These are phyloP conservation scores for Quercus gilva DNA, from an alignment of 306 rosid species.

Conservation along the genomic window DNA sequence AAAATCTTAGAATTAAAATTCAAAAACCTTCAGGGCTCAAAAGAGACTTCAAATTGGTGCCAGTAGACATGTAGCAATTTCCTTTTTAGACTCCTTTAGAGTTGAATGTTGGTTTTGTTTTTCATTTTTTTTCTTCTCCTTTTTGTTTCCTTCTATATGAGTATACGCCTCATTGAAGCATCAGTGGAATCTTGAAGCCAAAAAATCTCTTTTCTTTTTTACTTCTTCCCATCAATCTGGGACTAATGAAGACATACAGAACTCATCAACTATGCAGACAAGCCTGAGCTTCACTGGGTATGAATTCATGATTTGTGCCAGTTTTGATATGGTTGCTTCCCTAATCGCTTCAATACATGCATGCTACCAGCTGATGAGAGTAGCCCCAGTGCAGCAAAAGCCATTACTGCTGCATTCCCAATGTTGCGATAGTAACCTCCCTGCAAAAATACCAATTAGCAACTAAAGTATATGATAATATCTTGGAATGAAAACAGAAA, in stretches of 20 bases:
- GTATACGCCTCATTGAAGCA: background rate
- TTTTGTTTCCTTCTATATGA: background rate
- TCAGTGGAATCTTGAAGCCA: background rate
- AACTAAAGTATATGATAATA: background rate
- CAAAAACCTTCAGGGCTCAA: background rate
- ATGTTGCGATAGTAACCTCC: constrained; percentile 64
- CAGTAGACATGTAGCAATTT: background rate
- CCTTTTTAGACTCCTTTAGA: background rate
- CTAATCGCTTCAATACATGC: constrained; percentile 75
- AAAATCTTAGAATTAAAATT: background rate
- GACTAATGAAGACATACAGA: constrained; percentile 11
- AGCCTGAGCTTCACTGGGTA: background rate
- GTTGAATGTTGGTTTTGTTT: background rate
- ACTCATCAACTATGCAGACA: background rate
- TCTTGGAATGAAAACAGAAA: background rate
- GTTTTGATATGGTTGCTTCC: constrained; percentile 86
- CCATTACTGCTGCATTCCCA: constrained; percentile 60
- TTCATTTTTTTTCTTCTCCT: background rate
- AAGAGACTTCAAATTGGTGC: background rate
- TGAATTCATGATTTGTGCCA: constrained; percentile 61
- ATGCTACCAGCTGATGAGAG: constrained; percentile 73
- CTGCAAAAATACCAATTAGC: constrained; percentile 37
- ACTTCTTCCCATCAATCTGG: constrained; percentile 18
- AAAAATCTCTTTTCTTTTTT: constrained; percentile 2
- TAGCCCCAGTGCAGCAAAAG: constrained; percentile 62